These are phyloP conservation scores for Plantago elongata DNA, from an alignment of 257 asterid genomes.

Conservation along the genomic window DNA sequence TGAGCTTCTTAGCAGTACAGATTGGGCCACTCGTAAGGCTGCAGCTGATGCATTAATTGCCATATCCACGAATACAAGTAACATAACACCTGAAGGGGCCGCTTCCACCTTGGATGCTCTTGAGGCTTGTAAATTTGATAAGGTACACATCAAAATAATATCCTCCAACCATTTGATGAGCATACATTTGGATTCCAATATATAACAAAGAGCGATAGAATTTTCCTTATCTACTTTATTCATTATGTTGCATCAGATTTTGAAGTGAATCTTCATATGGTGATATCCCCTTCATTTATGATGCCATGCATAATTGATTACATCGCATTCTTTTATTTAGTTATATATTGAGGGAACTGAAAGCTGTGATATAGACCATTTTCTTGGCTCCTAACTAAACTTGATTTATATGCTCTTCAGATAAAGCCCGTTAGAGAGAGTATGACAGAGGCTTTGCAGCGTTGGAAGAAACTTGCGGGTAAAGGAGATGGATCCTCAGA, in stretches of 20 bases:
- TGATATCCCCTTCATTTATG: conserved; percentile 9
- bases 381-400: background rate
- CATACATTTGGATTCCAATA: background rate
- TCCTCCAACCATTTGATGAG: conserved; percentile 6
- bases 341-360: background rate
- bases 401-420: conserved; percentile 33
- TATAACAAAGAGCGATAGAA: conserved; percentile 3
- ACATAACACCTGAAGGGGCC: conserved; percentile 59
- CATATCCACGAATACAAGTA: conserved; percentile 55
- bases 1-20: conserved; percentile 73
- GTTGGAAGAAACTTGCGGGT: conserved; percentile 90
- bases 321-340: background rate
- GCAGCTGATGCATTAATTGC: conserved; percentile 83
- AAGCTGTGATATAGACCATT: background rate
- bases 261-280: conserved; percentile 8
- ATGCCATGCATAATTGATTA: too few relatives aligned
- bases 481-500: conserved; percentile 75
- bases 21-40: conserved; percentile 97
- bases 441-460: conserved; percentile 89
- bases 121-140: conserved; percentile 94
- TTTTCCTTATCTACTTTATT: conserved; percentile 5
- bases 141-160: conserved; percentile 40
- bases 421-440: conserved; percentile 94
- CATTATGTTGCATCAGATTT: conserved; percentile 8
- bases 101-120: conserved; percentile 65